Conservation (phyloP, 495 filamentous ascomycete species). For the Talaromyces thailandensis region DNA sequence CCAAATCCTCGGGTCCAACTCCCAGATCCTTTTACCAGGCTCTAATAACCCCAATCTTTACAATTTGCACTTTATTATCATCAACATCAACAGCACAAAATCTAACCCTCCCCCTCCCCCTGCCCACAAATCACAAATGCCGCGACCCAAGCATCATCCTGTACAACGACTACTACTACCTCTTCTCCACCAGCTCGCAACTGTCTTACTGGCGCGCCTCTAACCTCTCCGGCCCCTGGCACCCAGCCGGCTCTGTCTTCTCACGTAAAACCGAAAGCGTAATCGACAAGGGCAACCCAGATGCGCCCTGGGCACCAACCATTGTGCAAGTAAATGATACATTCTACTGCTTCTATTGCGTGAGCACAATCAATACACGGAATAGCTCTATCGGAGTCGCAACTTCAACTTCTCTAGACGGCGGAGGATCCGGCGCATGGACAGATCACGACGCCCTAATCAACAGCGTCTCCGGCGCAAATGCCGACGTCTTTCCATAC, state of each 20-base stretch:
- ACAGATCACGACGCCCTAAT: constrained; percentile 39
- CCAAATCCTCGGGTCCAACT: neutral
- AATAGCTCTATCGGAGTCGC: constrained; percentile 62
- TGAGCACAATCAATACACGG: constrained; percentile 53
- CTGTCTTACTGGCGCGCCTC: constrained; percentile 24
- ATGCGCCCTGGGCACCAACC: constrained; percentile 53
- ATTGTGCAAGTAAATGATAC: constrained; percentile 42
- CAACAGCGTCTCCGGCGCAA: constrained; percentile 18
- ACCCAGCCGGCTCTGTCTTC: constrained; percentile 28
- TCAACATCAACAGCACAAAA: neutral
- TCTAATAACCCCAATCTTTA: neutral
- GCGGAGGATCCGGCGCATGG: constrained; percentile 42
- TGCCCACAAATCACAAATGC: constrained; percentile 22
- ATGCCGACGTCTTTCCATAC: constrained; percentile 40
- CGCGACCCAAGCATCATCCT: constrained; percentile 34
- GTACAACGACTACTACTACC: constrained; percentile 25
- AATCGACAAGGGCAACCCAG: constrained; percentile 26
- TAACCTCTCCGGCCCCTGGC: constrained; percentile 33
- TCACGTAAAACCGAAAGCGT: constrained; percentile 19
- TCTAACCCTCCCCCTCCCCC: constrained; percentile 20
- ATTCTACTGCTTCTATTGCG: constrained; percentile 68
- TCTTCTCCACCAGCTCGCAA: constrained; percentile 27
- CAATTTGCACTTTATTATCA: neutral
- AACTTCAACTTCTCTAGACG: constrained; percentile 47
- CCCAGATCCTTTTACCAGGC: neutral